phyloP scores from a whole-genome alignment of 2,329 filamentous ascomycete species.

The Cadophora malorum region DNA sequence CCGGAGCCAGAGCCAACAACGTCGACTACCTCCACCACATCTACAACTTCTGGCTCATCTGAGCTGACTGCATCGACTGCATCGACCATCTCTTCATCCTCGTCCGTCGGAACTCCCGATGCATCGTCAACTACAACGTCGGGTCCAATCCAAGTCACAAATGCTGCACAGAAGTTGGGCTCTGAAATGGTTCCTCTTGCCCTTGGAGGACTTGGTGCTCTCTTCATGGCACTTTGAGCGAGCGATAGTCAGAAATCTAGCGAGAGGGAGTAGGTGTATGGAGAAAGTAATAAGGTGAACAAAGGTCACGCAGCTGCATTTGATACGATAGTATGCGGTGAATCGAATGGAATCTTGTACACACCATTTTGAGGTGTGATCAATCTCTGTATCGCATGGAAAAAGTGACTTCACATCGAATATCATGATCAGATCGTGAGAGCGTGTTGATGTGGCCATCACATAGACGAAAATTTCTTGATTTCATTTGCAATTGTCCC shows the following conservation, averaged over 20 bases:
- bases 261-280: too few relatives aligned
- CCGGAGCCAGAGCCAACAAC: background rate
- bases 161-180: conserved; percentile 8
- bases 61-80: background rate
- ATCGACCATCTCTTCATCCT: background rate
- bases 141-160: conserved; percentile 11
- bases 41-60: background rate
- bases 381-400: too few relatives aligned
- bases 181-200: background rate
- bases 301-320: too few relatives aligned
- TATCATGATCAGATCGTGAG: too few relatives aligned
- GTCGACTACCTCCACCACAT: background rate
- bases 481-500: too few relatives aligned
- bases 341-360: background rate
- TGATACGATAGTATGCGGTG: background rate
- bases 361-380: too few relatives aligned
- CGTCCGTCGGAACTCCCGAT: background rate
- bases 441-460: too few relatives aligned
- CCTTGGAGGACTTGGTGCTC: conserved; percentile 16
- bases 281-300: too few relatives aligned
- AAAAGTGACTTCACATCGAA: too few relatives aligned
- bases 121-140: conserved; percentile 8
- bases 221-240: conserved; percentile 32
- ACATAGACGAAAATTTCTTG: too few relatives aligned
- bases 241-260: too few relatives aligned